Evolutionary conservation across 2,329 filamentous ascomycete species (phyloP), one percentile per base, ranked within the genome.

Genomic region (Verticillium nonalfalfae): DNA sequence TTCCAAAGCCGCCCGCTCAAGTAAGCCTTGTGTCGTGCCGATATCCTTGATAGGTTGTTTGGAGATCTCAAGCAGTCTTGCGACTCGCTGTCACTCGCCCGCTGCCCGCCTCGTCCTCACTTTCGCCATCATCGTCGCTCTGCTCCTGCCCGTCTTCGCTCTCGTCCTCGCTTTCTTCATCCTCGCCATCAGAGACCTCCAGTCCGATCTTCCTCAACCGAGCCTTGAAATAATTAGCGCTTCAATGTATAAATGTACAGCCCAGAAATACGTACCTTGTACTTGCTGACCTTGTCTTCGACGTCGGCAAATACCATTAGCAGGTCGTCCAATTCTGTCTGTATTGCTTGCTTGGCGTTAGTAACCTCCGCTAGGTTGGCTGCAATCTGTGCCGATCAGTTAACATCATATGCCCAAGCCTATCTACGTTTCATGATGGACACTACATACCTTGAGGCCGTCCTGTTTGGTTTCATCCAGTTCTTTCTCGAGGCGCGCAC

Each of bases 271-370:
- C 81, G 66, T 75, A 90, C 89, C 82, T 91, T 94, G 71, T 94
- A 92, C 67, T 85, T 86, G 52, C 82, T 81, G 57, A 86, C 80
- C 76, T 93, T 94, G 60, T 91, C 89, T 73, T 95, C 91, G 18
- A 93, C 71, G 70, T 95, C 91, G 14, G 85, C 87, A 73, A 93
- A 91, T 5, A 95, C 88, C 77, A 94, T 90, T 39, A 95, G 77
- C 60, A 94, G 79, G 72, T 95, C 91, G 67, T 95, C 91, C 56
- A 94, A 79, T 73, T 95, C 91, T 2, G 84, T 81, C 71, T 94
- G 90, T 5, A 83, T 81, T 1, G 82, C 76, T 63, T 85, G 81
- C 60, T 84, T 86, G 62, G 89, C 86, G 63, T 85, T 81, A 66
- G 87, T 85, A 64, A 84, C 87, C 65, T 82, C 76, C 56, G 74